Evolutionary conservation across 352 stramenopile genomes (phyloP).

Genomic region (Phytophthora chlamydospora): DNA sequence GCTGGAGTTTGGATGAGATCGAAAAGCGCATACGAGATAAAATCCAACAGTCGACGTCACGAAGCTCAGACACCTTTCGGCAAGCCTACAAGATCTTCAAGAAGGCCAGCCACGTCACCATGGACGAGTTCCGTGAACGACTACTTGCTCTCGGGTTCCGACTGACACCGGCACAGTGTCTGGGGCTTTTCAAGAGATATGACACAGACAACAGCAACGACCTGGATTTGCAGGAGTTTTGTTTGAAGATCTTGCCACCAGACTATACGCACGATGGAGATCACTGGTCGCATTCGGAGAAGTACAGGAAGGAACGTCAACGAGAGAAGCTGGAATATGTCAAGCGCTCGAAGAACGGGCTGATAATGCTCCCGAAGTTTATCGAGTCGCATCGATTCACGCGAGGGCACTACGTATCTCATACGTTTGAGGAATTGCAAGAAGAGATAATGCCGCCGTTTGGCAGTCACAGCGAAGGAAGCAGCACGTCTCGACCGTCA

Average conservation of each 20-base stretch:
- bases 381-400: constrained; percentile 62
- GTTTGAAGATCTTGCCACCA: constrained; percentile 70
- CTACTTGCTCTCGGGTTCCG: constrained; percentile 76
- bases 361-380: constrained; percentile 69
- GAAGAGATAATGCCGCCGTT: constrained; percentile 20
- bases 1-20: constrained; percentile 79
- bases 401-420: constrained; percentile 45
- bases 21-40: constrained; percentile 83
- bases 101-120: constrained; percentile 73
- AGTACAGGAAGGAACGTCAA: constrained; percentile 54
- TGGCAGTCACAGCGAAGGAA: constrained; percentile 5
- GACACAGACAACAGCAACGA: constrained; percentile 79
- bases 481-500: constrained; percentile 15
- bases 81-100: constrained; percentile 87
- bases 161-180: constrained; percentile 63
- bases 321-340: constrained; percentile 63
- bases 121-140: constrained; percentile 75
- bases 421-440: constrained; percentile 52
- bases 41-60: constrained; percentile 77
- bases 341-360: constrained; percentile 66
- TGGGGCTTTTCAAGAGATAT: constrained; percentile 74
- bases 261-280: constrained; percentile 85
- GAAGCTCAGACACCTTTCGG: constrained; percentile 80
- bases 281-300: constrained; percentile 74
- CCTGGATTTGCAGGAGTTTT: constrained; percentile 87